phyloP scores from a whole-genome alignment of 2,329 filamentous ascomycete genomes.

The Fusarium stilboides region DNA sequence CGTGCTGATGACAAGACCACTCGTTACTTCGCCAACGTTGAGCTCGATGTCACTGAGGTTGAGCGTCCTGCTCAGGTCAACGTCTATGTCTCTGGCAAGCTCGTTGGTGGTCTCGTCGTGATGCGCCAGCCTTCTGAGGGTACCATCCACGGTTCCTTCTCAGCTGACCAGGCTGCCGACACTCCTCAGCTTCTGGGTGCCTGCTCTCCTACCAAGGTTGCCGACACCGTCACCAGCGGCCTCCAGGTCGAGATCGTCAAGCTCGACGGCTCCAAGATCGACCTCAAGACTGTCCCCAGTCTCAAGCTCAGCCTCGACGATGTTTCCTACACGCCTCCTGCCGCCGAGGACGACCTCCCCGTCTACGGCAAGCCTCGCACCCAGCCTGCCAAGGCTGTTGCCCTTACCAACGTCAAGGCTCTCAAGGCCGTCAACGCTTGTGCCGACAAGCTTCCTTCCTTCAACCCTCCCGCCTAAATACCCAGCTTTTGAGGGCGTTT shows the following conservation, averaged over 20 bases:
- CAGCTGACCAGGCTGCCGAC: slow-evolving; percentile 76
- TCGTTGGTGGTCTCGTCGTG: slow-evolving; percentile 55
- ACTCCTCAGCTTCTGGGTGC: slow-evolving; percentile 63
- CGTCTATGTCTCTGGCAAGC: slow-evolving; percentile 53
- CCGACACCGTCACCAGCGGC: slow-evolving; percentile 47
- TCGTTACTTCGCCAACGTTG: slow-evolving; percentile 56
- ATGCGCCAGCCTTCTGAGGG: slow-evolving; percentile 56
- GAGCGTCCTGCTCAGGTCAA: slow-evolving; percentile 56
- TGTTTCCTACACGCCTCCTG: slow-evolving; percentile 50
- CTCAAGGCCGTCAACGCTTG: slow-evolving; percentile 43
- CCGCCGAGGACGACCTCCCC: slow-evolving; percentile 50
- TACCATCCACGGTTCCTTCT: slow-evolving; percentile 53
- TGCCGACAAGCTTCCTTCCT: slow-evolving; percentile 38
- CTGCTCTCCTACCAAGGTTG: slow-evolving; percentile 42
- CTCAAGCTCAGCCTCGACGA: slow-evolving; percentile 53
- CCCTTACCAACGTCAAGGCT: slow-evolving; percentile 34
- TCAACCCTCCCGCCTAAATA: slow-evolving; percentile 38
- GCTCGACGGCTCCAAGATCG: slow-evolving; percentile 57
- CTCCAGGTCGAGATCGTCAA: slow-evolving; percentile 55
- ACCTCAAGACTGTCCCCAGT: slow-evolving; percentile 54
- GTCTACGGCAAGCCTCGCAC: slow-evolving; percentile 40
- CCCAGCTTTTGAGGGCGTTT: slow-evolving; percentile 17
- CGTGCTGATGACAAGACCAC: slow-evolving; percentile 41
- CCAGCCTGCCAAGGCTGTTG: slow-evolving; percentile 40
- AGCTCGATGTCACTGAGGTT: slow-evolving; percentile 55